Evolutionary conservation across 257 asterid genomes (phyloP), one percentile per base, ranked within the genome.

Genomic region (Nicotiana tabacum): DNA sequence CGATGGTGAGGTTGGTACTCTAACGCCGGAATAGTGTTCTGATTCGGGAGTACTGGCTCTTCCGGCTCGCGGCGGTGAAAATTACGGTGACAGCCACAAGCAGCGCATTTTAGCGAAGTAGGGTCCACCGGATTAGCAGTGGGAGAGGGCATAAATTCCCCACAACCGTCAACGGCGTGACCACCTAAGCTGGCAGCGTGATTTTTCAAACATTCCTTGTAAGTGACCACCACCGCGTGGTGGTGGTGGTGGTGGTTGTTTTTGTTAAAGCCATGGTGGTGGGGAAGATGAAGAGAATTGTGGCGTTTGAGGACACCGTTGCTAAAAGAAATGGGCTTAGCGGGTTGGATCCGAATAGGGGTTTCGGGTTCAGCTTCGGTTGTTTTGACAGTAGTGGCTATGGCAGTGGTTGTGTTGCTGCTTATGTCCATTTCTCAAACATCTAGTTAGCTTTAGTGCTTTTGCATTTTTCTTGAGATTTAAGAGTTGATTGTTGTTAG

Each of bases 11-110:
- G 70, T 55, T 60, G 95, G 92, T 90, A 94, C 82, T 93, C 97
- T 12, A 94, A 89, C 11, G 93, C 92, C 4, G 97, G 89, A 2
- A 86, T 35, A 7, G 92, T 78, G 70, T 68, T 81, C 0, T 92
- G 90, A 3, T 85, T 89, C 0, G 85, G 85, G 57, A 84, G 69
- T 0, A 87, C 86, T 4, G 89, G 95, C 2, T 94, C 98, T 1
- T 97, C 93, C 77, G 95, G 92, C 80, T 94, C 98, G 0, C 98
- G 98, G 87, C 99, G 98, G 90, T 96, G 99, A 92, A 96, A 96
- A 68, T 92, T 96, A 32, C 98, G 97, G 92, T 96, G 99, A 87
- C 99, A 96, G 1, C 98, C 98, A 81, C 98, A 96, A 2, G 98
- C 99, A 21, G 99, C 98, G 91, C 99, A 96, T 89, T 90, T 94